phyloP scores from a whole-genome alignment of 495 filamentous ascomycete species.

The Penicillium mononematosum region DNA sequence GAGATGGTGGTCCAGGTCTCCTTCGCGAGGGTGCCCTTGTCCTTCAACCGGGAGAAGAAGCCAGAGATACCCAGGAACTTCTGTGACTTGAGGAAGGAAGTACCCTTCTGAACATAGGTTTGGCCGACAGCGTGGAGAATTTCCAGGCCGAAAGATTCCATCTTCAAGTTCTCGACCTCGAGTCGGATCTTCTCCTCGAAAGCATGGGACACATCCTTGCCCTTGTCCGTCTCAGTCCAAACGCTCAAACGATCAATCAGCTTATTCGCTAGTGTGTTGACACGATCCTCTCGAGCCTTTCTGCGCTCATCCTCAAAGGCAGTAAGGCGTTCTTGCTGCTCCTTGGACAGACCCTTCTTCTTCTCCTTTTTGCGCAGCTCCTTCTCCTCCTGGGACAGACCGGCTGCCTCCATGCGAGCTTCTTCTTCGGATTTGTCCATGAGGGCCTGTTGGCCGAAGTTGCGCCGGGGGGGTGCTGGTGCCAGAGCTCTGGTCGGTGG shows the following conservation, averaged over 20 bases:
- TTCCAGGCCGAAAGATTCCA: constrained; percentile 97
- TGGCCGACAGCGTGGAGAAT: constrained; percentile 93
- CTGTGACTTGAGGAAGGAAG: constrained; percentile 85
- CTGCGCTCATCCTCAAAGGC: constrained; percentile 86
- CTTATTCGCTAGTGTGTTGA: constrained; percentile 78
- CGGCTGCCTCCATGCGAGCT: constrained; percentile 63
- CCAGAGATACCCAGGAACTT: constrained; percentile 96
- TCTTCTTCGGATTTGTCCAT: constrained; percentile 91
- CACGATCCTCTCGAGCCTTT: constrained; percentile 82
- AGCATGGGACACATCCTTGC: constrained; percentile 74
- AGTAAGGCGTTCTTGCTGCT: constrained; percentile 85
- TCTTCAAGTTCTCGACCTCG: constrained; percentile 97
- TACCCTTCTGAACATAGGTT: constrained; percentile 84
- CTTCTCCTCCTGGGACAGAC: constrained; percentile 73
- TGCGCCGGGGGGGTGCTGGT: constrained; percentile 67
- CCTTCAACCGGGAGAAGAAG: constrained; percentile 90
- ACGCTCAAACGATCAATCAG: constrained; percentile 87
- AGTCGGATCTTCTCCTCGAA: constrained; percentile 93
- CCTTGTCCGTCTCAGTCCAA: constrained; percentile 97
- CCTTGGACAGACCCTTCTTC: constrained; percentile 81
- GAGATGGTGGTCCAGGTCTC: constrained; percentile 98
- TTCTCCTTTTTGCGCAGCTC: constrained; percentile 79
- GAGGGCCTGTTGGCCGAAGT: constrained; percentile 74
- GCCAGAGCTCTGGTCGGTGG: constrained; percentile 49
- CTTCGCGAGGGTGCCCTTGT: constrained; percentile 94